Base-by-base conservation (phyloP, 345 rosid genomes). In the Streptanthus diversifolius region DNA sequence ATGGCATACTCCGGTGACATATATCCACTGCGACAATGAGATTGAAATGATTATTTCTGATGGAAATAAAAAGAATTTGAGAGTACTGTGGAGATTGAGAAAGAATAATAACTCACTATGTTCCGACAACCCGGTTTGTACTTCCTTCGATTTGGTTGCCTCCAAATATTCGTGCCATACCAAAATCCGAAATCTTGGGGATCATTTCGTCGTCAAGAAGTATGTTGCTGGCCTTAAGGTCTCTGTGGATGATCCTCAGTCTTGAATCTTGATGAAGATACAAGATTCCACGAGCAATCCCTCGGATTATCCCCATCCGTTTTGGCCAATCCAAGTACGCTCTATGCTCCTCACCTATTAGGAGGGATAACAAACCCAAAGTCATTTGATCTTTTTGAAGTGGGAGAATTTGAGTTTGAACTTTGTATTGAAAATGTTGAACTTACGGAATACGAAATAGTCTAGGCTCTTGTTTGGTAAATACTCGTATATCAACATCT, bases 1-100 rank as follows among this genome's bases (percentile, higher is more conserved):
- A 85, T 80, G 17, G 92, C 96, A 24, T 92, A 85, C 41, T 92
- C 90, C 0, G 92, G 93, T n/a, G 97, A 81, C 93, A 87, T 89
- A 19, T 87, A 91, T 19, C 96, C 90, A 19, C 96, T 86, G 80
- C 11, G 43, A 32, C 22, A 39, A 33, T 8, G 18, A 62, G 11
- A 19, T 48, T 18, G 30, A 48, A 39, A 66, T 11, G 5, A 2
- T 3, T 48, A 15, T 69, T 24, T 11, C 5, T 15, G 48, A 71
- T 12, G 44, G 24, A 14, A 15, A n/a, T 27, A 8, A 12, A 54
- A 5, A 13, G 1, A 7, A 4, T 1, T 45, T 19, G 2, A 13
- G 44, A 39, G 24, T 13, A 10, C 29, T 58, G 7, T 1, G n/a
- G 57, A 7, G 18, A 8, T 6, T 18, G 32, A 7, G 22, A 24